A percentile compares a stretch with the other conserved stretches of the same genome.
These are phyloP conservation scores for Amaranthus palmeri DNA, from an alignment of 148 eudicot genomes.

Conservation along the genomic window DNA sequence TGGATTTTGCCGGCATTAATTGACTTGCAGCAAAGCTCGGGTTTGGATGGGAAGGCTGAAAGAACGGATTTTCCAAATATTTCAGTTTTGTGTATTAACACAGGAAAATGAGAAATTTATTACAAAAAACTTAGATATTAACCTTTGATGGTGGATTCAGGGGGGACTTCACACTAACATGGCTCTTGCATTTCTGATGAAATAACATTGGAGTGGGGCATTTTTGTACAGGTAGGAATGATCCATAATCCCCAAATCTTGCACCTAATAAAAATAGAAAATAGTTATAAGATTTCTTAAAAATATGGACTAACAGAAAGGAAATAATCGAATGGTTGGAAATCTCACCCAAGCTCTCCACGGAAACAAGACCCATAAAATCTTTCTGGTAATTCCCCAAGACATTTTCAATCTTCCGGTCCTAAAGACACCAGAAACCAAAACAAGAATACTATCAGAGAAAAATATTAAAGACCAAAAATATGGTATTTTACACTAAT, in stretches of 20 bases:
- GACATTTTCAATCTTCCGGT: slow-evolving; percentile 40
- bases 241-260: slow-evolving; percentile 44
- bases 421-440: slow-evolving; percentile 27
- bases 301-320: neutral
- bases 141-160: slow-evolving; percentile 31
- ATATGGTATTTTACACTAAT: neutral
- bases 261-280: slow-evolving; percentile 33
- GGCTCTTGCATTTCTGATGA: slow-evolving; percentile 22
- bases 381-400: slow-evolving; percentile 46
- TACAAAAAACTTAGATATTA: neutral
- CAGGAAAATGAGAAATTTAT: neutral
- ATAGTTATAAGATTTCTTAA: slow-evolving; percentile 7
- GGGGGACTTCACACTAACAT: slow-evolving; percentile 24
- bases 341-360: slow-evolving; percentile 39
- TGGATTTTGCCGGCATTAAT: slow-evolving; percentile 10
- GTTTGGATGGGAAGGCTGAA: slow-evolving; percentile 22
- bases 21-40: slow-evolving; percentile 11
- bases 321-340: slow-evolving; percentile 3
- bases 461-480: neutral
- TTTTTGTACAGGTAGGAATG: slow-evolving; percentile 36
- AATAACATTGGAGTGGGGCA: slow-evolving; percentile 26
- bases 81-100: neutral
- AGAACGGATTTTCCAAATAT: slow-evolving; percentile 2
- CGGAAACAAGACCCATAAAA: slow-evolving; percentile 38
- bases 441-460: neutral